Evolutionary conservation across 768 basidiomycete species (phyloP), one percentile per base, ranked within the genome.

Genomic region (Multifurca ochricompacta): DNA sequence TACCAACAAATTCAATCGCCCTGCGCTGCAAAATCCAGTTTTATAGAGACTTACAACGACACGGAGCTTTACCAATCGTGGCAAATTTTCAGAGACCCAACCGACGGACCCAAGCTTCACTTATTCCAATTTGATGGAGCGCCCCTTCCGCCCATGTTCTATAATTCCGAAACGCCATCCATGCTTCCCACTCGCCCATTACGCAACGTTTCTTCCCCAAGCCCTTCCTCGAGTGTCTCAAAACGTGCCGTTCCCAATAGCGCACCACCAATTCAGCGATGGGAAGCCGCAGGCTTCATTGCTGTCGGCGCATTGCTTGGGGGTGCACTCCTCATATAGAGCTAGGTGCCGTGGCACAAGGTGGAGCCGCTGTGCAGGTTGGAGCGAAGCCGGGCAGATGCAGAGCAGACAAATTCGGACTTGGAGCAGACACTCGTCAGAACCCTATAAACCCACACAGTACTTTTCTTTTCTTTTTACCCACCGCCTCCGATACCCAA

Each of bases 1-100:
- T 89, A 81, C 70, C 91, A 96, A 67, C 94, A 95, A 74, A 78
- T 97, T 36, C 92, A 99, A 73, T 87, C 94, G 61, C 86, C 92
- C 0, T 99, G 95, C 65, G 87, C 86, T 1, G 88, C 92, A 9
- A 74, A 78, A 9, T 91, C 93, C 27, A 91, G 92, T 67, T 85
- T 94, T 66, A 80, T 97, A 63, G 83, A 93, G 64, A 67, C 73
- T 42, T 97, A 92, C 78, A 87, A 90, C 71, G 66, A 77, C 58
- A 85, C 82, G 11, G 88, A 91, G 65, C 66, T 80, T 46, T 85
- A 81, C 67, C 28, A 58, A 34, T 54, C 58, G 6, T 96, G 89
- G 89, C 74, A 73, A 36, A 91, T 96, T 64, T 83, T 80, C 71
- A 66, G 73, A 56, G 93, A 96, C 60, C 64, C 77, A 0, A 69